phyloP scores from a whole-genome alignment of 2,329 filamentous ascomycete species.

The Penicillium sp. region DNA sequence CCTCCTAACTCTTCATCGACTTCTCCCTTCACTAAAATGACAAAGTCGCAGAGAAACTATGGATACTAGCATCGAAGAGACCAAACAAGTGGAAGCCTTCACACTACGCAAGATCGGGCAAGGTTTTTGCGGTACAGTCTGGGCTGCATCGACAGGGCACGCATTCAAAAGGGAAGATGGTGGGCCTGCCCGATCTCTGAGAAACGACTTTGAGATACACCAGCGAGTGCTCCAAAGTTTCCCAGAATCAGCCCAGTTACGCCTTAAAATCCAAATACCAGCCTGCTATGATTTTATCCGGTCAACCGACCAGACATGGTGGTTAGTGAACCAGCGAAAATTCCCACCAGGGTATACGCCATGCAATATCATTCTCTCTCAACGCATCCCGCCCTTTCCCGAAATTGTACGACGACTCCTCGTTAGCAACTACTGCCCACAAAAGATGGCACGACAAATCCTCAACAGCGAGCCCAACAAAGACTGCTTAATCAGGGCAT shows the following conservation, averaged over 20 bases:
- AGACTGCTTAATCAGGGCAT: slow-evolving; percentile 57
- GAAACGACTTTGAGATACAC: slow-evolving; percentile 40
- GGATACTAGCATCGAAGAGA: too few species aligned
- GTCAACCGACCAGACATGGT: slow-evolving; percentile 29
- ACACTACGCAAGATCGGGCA: slow-evolving; percentile 28
- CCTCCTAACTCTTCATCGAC: too few species aligned
- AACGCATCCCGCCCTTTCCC: slow-evolving; percentile 41
- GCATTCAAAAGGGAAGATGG: slow-evolving; percentile 43
- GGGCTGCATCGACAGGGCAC: slow-evolving; percentile 24
- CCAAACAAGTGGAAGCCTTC: not conserved
- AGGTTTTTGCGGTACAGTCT: slow-evolving; percentile 40
- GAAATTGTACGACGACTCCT: slow-evolving; percentile 31
- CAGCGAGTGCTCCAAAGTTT: slow-evolving; percentile 23
- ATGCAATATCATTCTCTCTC: slow-evolving; percentile 40
- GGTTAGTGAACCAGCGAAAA: slow-evolving; percentile 24
- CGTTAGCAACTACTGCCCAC: slow-evolving; percentile 40
- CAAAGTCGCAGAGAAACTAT: too few species aligned
- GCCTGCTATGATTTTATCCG: slow-evolving; percentile 30
- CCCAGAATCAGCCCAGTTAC: not conserved
- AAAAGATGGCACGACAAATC: slow-evolving; percentile 28
- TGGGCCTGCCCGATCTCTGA: slow-evolving; percentile 30
- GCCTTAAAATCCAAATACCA: slow-evolving; percentile 27
- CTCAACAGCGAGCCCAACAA: slow-evolving; percentile 38
- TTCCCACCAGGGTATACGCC: slow-evolving; percentile 35
- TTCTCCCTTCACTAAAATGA: too few species aligned